phyloP scores from a whole-genome alignment of 73 alveolate genomes.

The Durusdinium trenchii region DNA sequence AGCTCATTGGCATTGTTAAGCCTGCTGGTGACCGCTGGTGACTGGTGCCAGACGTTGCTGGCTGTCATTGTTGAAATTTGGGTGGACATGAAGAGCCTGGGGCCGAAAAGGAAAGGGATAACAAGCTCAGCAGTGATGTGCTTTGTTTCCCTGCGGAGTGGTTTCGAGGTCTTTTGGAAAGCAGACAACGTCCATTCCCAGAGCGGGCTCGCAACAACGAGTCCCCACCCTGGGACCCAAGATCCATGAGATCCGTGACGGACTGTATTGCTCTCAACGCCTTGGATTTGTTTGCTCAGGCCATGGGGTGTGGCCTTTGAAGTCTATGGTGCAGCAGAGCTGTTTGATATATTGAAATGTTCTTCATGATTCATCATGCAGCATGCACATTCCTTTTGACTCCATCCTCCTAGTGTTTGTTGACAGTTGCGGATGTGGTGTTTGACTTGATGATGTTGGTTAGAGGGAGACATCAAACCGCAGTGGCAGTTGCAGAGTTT shows the following conservation, averaged over 20 bases:
- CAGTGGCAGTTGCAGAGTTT: no score
- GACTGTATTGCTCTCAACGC: not conserved
- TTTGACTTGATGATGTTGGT: no score
- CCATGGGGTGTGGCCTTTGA: conserved; percentile 94
- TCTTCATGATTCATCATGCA: no score
- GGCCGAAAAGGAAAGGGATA: not conserved
- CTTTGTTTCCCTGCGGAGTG: not conserved
- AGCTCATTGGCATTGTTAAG: not conserved
- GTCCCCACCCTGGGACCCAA: not conserved
- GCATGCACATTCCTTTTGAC: no score
- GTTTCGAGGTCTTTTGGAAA: conserved; percentile 52
- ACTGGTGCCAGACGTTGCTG: conserved; percentile 57
- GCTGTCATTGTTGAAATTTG: conserved; percentile 77
- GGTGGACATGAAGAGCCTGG: conserved; percentile 88
- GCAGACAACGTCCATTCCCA: conserved; percentile 86
- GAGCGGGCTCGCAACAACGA: conserved; percentile 76
- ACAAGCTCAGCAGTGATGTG: not conserved
- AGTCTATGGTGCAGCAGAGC: conserved; percentile 48
- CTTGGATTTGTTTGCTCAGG: conserved; percentile 16
- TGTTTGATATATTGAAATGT: not conserved
- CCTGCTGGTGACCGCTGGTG: not conserved
- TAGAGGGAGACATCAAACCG: no score
- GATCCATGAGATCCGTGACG: not conserved
- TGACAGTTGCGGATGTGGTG: no score
- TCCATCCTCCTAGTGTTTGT: no score